A percentile compares a stretch with the other conserved stretches of the same genome.
Conservation (phyloP, 2,329 filamentous ascomycete species). For the Emericellopsis atlantica region DNA sequence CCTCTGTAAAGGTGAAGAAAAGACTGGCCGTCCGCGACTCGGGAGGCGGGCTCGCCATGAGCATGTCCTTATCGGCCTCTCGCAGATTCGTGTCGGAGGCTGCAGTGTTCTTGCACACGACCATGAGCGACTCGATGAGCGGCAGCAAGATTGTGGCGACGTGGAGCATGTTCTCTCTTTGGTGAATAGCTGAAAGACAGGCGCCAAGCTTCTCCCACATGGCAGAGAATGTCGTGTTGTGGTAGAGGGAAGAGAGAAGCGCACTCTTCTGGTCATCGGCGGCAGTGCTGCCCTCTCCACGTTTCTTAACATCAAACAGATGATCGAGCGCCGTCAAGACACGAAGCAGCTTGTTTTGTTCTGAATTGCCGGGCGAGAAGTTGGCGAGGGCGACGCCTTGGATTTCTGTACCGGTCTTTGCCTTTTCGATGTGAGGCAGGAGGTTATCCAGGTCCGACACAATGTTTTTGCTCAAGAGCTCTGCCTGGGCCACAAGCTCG, state of each 20-base stretch:
- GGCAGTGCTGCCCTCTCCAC: constrained; percentile 25
- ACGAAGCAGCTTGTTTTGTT: constrained; percentile 89
- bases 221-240: constrained; percentile 77
- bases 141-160: constrained; percentile 92
- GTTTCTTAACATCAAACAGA: constrained; percentile 75
- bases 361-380: constrained; percentile 90
- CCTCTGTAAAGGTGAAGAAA: constrained; percentile 96
- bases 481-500: constrained; percentile 80
- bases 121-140: constrained; percentile 93
- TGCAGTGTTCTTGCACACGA: constrained; percentile 95
- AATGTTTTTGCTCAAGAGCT: constrained; percentile 72
- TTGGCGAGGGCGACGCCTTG: constrained; percentile 89
- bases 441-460: constrained; percentile 75
- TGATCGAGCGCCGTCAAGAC: constrained; percentile 92
- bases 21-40: constrained; percentile 75
- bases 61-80: constrained; percentile 50
- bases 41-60: constrained; percentile 60
- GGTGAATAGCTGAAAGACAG: constrained; percentile 75
- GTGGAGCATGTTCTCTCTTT: constrained; percentile 91
- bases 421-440: constrained; percentile 73
- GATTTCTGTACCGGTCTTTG: constrained; percentile 82
- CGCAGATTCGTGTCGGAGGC: constrained; percentile 48
- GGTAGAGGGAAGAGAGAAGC: constrained; percentile 76
- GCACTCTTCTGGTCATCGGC: constrained; percentile 62
- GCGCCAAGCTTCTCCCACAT: constrained; percentile 89